Percentiles rank a stretch among this genome's conserved stretches.
phyloP scores from a whole-genome alignment of 1,284 basidiomycete genomes.

The Ceratobasidium theobromae region DNA sequence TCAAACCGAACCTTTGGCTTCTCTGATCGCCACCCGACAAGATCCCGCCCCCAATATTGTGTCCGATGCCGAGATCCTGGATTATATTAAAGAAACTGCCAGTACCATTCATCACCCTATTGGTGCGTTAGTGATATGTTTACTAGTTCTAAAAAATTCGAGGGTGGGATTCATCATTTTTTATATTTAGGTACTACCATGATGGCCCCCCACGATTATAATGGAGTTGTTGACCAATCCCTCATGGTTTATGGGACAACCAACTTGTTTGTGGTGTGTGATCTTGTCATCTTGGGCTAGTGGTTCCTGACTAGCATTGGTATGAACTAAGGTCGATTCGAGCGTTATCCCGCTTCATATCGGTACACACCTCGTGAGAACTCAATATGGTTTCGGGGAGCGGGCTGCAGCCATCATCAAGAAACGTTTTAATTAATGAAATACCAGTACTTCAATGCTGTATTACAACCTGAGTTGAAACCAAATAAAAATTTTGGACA shows the following conservation, averaged over 20 bases:
- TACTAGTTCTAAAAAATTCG: too few species aligned
- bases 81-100: neutral
- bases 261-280: conserved; percentile 36
- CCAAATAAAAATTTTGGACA: too few species aligned
- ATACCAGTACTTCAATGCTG: too few species aligned
- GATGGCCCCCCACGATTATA: neutral
- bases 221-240: conserved; percentile 39
- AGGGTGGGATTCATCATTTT: neutral
- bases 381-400: neutral
- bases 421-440: too few species aligned
- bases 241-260: conserved; percentile 41
- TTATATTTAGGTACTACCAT: neutral
- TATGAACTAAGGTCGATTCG: neutral
- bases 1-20: conserved; percentile 22
- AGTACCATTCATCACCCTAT: conserved; percentile 38
- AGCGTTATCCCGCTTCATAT: neutral
- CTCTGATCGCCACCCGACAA: conserved; percentile 6
- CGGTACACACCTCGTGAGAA: neutral
- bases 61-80: conserved; percentile 3
- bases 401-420: neutral
- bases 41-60: neutral
- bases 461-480: too few species aligned
- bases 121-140: conserved; percentile 34
- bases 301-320: neutral
- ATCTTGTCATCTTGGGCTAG: neutral